Conservation (phyloP, 768 basidiomycete genomes). For the Ramaria sp. region DNA sequence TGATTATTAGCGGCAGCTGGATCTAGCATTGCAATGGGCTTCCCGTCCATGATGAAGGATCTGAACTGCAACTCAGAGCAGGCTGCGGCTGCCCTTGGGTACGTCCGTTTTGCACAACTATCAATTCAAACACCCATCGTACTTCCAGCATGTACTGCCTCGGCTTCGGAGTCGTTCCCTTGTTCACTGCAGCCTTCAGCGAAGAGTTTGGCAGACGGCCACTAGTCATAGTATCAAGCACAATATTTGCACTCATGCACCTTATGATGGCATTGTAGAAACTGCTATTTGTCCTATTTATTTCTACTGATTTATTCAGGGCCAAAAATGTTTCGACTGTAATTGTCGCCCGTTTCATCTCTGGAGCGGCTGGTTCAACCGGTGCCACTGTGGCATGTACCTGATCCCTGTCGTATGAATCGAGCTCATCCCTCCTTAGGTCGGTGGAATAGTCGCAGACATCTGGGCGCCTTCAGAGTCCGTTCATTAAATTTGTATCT, state of each 20-base stretch:
- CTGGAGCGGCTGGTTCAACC: constrained; percentile 58
- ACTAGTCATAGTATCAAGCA: constrained; percentile 39
- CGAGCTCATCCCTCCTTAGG: not conserved
- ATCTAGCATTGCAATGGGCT: constrained; percentile 39
- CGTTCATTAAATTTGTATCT: not conserved
- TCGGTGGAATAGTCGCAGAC: constrained; percentile 60
- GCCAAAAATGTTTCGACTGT: constrained; percentile 45
- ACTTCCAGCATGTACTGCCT: constrained; percentile 34
- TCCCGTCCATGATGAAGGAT: constrained; percentile 40
- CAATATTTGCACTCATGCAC: constrained; percentile 42
- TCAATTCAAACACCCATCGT: constrained; percentile 19
- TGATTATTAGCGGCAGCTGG: constrained; percentile 33
- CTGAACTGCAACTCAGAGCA: constrained; percentile 23
- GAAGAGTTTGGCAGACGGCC: constrained; percentile 63
- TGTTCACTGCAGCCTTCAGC: constrained; percentile 57
- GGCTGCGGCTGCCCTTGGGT: constrained; percentile 13
- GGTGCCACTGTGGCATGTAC: constrained; percentile 50
- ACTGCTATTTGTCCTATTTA: not conserved
- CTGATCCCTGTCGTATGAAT: not conserved
- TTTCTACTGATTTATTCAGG: constrained; percentile 14
- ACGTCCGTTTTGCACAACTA: too few relatives aligned
- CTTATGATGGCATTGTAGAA: constrained; percentile 31
- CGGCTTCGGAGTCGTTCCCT: constrained; percentile 52
- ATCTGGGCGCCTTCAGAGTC: constrained; percentile 58
- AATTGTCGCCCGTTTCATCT: constrained; percentile 52